Evolutionary conservation across 1,139 yeast genomes (phyloP), one percentile per base, ranked within the genome.

Genomic region (Schwanniomyces etchellsii): DNA sequence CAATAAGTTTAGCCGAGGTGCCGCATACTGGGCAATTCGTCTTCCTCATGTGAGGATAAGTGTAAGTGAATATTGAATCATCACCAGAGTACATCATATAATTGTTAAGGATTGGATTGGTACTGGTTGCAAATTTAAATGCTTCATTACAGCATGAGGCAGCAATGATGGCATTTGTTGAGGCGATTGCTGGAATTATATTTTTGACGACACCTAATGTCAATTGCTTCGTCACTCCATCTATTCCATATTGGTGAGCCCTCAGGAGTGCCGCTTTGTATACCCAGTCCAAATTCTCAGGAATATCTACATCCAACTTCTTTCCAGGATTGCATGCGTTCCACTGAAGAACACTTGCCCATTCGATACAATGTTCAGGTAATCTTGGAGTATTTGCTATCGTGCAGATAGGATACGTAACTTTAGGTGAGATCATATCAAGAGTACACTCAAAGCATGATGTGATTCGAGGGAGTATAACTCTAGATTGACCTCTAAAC

Each of bases 391-490:
- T 88, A 39, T 88, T 84, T 5, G 96, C 95, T 33, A 91, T 81
- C 1, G 98, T 91, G 56, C 98, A 91, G 37, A 91, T 80, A 1
- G 98, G 97, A 45, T 78, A 85, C 0, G 86, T 79, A 5, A 73
- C 69, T 42, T 77, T 79, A 2, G 79, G 77, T 5, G 85, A 76
- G 20, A 85, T 64, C 57, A 89, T 71, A 38, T 81, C 88, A 28
- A 85, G 63, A 2, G 95, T 83, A 48, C 98, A 91, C 52, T 91
- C 97, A 60, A 86, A 89, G 57, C 98, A 91, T 1, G 95, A 81
- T 0, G 91, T 76, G 20, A 86, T 55, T 0, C 89, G 77, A 0
- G 98, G 97, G 12, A 88, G 57, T 25, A 89, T 86, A 7, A 88
- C 84, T 46, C 95, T 78, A 11, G 89, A 77, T 48, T 91, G 96